Base-by-base conservation (phyloP, 192 early-diverging fungal genomes). In the Podochytrium sp. region DNA sequence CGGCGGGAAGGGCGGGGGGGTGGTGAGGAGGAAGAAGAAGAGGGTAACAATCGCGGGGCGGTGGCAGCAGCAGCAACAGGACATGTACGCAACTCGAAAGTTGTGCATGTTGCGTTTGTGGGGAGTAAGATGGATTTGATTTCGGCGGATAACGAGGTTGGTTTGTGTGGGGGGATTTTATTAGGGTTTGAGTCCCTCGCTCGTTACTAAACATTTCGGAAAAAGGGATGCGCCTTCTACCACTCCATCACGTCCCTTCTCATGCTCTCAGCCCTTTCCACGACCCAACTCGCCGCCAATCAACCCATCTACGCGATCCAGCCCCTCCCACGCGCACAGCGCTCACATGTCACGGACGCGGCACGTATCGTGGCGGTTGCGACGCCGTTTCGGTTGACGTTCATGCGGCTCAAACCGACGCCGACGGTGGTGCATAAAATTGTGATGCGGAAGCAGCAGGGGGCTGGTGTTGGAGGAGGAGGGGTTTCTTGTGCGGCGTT, bases 81-180 rank as follows among this genome's bases (percentile, higher is more conserved):
- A 5, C 83, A 87, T 71, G 18, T 47, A 3, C 43, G 52, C 2
- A 77, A 77, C 10, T 49, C 78, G 16, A 58, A 83, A 32, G 71
- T 87, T 35, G 49, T 82, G 14, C 80, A 80, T 58, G 25, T 87
- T 34, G 71, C 73, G 5, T 81, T 81, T 59, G 70, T 81, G 2
- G 73, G 72, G 0, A 38, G 60, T 6, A 76, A 65, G 25, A 59
- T 65, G 23, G 76, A 67, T 5, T 60, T 87, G 50, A 68, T 83
- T n/a, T 77, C 77, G n/a, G 80, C 78, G 2, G 85, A 86, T 57
- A 62, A 79, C 38, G 58, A 79, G 79, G 85, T 86, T 20, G 52
- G 43, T n/a, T 10, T 34, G n/a, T n/a, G n/a, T n/a, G n/a, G n/a
- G n/a, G n/a, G n/a, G n/a, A 10, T 38, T 61, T 61, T 27, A 39